Evolutionary conservation across 2,329 filamentous ascomycete species (phyloP), one percentile per base, ranked within the genome.

Genomic region (Lachnum nothofagi): DNA sequence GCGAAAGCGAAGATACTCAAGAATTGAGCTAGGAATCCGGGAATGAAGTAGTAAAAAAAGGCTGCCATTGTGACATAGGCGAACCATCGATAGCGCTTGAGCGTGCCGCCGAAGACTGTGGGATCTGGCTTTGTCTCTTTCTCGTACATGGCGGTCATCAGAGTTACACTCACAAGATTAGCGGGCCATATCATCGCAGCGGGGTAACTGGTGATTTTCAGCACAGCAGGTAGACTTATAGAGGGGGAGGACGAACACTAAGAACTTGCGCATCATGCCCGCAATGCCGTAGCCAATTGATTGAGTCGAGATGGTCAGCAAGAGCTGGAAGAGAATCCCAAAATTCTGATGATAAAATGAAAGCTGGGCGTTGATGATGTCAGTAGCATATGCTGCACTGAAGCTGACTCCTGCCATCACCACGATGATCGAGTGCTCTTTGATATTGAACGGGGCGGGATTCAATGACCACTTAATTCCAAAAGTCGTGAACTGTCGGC

Each of bases 1-100:
- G 79, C 73, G 60, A 86, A 85, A 6, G 84, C 82, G 58, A 88
- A 87, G 7, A 84, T 76, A 55, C 82, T 86, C 4, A 88, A 68
- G 44, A 80, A 86, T 48, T 85, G 81, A 9, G 79, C 83, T 14
- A 89, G 72, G 50, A 79, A 86, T 5, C 70, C 76, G 0, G 77
- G 77, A 29, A 80, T 70, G 68, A 73, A 79, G 57, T 80, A 79
- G 65, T 76, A 78, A 40, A 63, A 57, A 51, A 76, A 76, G 53
- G 73, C 70, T 20, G 55, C 70, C 1, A 61, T 46, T 0, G 68
- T 64, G 1, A 76, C 67, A 44, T 70, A 63, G 33, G 69, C 65
- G 19, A 62, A 62, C 20, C 39, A 57, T 22, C 54, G 39, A 38
- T 75, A 75, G 4, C 69, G 63, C 31, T 67, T 68, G 19, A 75